A percentile compares a stretch with the other conserved stretches of the same genome.
These are phyloP conservation scores for Paraphysoderma sedebokerense DNA, from an alignment of 371 early-diverging fungal genomes.

Conservation along the genomic window DNA sequence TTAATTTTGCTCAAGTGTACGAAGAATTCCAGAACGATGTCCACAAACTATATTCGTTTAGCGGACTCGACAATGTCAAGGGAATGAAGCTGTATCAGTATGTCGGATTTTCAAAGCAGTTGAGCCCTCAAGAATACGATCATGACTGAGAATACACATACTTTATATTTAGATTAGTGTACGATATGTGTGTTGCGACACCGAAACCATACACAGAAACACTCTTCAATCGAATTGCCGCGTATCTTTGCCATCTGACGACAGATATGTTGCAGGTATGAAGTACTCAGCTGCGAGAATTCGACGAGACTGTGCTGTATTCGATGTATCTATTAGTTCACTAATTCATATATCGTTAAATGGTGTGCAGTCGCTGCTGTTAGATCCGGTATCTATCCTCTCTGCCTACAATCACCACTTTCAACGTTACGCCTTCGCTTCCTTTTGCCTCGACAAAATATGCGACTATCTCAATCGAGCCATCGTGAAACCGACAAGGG, in stretches of 20 bases:
- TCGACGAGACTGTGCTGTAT: neutral
- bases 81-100: constrained; percentile 63
- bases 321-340: neutral
- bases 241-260: constrained; percentile 41
- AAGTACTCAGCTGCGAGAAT: neutral
- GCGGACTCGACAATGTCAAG: constrained; percentile 25
- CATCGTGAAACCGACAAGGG: constrained; percentile 16
- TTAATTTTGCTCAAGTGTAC: constrained; percentile 39
- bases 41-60: constrained; percentile 34
- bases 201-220: constrained; percentile 52
- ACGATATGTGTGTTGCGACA: constrained; percentile 55
- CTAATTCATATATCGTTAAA: neutral
- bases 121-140: neutral
- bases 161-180: constrained; percentile 18
- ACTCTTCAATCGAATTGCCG: constrained; percentile 48
- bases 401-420: constrained; percentile 53
- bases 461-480: constrained; percentile 62
- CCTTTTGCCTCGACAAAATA: constrained; percentile 37
- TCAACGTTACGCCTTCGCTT: constrained; percentile 44
- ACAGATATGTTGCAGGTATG: constrained; percentile 31
- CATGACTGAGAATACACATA: neutral
- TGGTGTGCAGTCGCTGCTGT: constrained; percentile 8
- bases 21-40: constrained; percentile 28
- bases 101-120: neutral
- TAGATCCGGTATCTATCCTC: constrained; percentile 47